These are phyloP conservation scores for Pyrus communis DNA, from an alignment of 306 rosid species.

Conservation along the genomic window DNA sequence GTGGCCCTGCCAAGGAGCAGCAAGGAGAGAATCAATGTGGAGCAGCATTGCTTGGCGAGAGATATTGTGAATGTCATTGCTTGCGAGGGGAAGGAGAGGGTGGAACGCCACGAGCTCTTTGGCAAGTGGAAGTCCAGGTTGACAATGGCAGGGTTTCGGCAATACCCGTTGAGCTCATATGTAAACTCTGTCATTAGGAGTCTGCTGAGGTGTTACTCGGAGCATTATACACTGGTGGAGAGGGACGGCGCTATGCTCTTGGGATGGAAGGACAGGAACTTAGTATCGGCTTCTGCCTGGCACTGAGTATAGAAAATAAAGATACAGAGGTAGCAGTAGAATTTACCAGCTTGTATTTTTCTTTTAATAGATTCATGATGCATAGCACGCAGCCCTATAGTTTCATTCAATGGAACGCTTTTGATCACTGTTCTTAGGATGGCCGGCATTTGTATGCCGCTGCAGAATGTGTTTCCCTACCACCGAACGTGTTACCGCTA, in stretches of 20 bases:
- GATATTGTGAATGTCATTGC: conserved; percentile 84
- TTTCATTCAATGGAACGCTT: neutral
- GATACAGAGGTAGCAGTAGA: conserved; percentile 16
- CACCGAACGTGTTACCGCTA: neutral
- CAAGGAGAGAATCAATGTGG: conserved; percentile 76
- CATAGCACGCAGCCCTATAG: neutral
- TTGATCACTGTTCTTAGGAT: neutral
- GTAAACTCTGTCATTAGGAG: conserved; percentile 66
- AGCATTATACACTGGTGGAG: conserved; percentile 68
- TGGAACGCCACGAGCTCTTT: conserved; percentile 86
- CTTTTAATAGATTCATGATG: neutral
- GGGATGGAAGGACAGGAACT: conserved; percentile 82
- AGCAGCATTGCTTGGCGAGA: conserved; percentile 83
- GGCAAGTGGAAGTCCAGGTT: conserved; percentile 94
- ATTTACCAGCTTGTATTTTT: neutral
- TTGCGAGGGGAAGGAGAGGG: conserved; percentile 82
- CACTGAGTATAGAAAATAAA: conserved; percentile 28
- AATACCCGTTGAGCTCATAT: conserved; percentile 73
- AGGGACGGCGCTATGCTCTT: conserved; percentile 86
- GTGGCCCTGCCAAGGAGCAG: conserved; percentile 55
- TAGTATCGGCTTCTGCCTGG: conserved; percentile 95
- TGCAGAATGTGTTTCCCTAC: neutral
- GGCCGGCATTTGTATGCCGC: neutral
- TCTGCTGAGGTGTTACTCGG: conserved; percentile 67
- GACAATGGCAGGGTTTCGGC: conserved; percentile 84